phyloP scores from a whole-genome alignment of 164 flowering plant genomes.

The Houttuynia cordata region DNA sequence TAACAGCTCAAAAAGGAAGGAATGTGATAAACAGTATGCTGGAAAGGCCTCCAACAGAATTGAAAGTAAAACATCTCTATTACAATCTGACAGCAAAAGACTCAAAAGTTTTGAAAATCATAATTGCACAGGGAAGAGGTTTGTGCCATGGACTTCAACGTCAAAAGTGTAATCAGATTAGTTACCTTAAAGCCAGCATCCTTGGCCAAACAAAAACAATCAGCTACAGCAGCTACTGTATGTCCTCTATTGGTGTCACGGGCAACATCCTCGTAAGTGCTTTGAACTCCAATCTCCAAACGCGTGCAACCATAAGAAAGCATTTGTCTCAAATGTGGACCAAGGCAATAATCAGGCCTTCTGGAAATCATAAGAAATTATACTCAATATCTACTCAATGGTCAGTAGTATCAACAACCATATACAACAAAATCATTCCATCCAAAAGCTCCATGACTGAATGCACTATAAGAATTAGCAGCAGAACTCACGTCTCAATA shows the following conservation, averaged over 20 bases:
- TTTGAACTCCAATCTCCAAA: conserved; percentile 95
- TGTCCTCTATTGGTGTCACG: conserved; percentile 97
- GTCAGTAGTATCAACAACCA: background rate
- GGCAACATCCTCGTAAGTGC: conserved; percentile 99
- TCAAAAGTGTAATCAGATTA: background rate
- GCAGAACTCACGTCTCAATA: conserved; percentile 90
- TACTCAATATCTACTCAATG: background rate
- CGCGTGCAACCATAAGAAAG: conserved; percentile 96
- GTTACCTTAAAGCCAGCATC: conserved; percentile 97
- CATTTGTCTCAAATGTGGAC: conserved; percentile 96
- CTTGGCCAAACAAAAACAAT: conserved; percentile 96
- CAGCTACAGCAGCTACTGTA: conserved; percentile 98
- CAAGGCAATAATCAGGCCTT: conserved; percentile 99
- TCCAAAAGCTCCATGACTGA: background rate
- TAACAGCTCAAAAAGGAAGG: too few species aligned
- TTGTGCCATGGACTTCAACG: too few species aligned
- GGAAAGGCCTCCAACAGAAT: background rate
- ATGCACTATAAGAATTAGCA: background rate
- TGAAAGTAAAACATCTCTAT: too few species aligned
- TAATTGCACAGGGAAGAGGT: too few species aligned
- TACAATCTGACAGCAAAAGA: background rate
- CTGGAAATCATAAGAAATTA: conserved; percentile 22
- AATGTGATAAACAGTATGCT: background rate
- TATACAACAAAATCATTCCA: background rate
- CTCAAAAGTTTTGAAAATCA: background rate